These are phyloP conservation scores for Ascochyta koolunga DNA, from an alignment of 2,329 filamentous ascomycete species.

Conservation along the genomic window DNA sequence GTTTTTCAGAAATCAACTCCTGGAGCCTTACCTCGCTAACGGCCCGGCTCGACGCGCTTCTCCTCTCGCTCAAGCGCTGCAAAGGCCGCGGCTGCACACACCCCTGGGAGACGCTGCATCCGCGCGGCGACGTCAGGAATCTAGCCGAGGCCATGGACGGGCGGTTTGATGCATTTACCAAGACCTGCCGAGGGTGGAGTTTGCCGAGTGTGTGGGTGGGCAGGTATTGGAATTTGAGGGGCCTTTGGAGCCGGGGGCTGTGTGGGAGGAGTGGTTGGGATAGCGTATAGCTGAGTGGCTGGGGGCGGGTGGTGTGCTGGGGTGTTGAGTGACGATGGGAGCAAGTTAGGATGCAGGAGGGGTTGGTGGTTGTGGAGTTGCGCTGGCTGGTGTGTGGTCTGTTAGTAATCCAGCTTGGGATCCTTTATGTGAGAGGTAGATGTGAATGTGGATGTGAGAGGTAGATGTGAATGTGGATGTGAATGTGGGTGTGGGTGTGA, in stretches of 20 bases:
- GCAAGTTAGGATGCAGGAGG: no score
- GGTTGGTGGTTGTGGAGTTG: no score
- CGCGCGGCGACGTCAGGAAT: conserved; percentile 57
- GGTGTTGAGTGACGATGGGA: no score
- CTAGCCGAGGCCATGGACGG: conserved; percentile 58
- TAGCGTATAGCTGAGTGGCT: no score
- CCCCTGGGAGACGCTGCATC: conserved; percentile 66
- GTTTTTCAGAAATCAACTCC: no score
- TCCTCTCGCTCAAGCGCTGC: conserved; percentile 68
- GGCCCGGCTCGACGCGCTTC: conserved; percentile 58
- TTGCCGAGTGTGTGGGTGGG: conserved; percentile 61
- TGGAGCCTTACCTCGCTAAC: conserved; percentile 18
- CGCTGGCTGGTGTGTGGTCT: no score
- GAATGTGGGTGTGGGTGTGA: no score
- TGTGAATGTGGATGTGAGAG: no score
- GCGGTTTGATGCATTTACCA: conserved; percentile 58
- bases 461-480: no score
- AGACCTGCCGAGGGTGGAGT: conserved; percentile 59
- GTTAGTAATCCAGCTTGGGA: no score
- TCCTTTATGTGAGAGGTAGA: no score
- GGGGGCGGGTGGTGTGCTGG: no score
- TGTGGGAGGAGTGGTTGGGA: conserved; percentile 26
- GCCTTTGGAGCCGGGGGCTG: conserved; percentile 23
- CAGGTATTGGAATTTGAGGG: conserved; percentile 65
- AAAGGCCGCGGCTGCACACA: conserved; percentile 59